Conservation (phyloP, 2,329 filamentous ascomycete species). For the Geosmithia flava region DNA sequence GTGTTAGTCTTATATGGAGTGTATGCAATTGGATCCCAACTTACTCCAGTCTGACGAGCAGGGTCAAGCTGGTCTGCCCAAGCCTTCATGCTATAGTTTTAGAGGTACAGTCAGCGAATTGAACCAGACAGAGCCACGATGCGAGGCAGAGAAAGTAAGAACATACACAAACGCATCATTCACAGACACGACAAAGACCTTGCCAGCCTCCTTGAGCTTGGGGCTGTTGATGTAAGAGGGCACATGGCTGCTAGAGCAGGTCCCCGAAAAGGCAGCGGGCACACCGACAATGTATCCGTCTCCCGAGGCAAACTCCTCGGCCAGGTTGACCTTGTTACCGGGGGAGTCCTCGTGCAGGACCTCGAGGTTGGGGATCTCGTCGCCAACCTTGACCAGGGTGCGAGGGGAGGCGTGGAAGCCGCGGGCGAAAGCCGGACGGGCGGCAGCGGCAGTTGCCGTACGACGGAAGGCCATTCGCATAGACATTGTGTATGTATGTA, state of each 20-base stretch:
- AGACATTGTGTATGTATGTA: slow-evolving; percentile 14
- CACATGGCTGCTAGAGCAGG: slow-evolving; percentile 55
- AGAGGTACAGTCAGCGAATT: not conserved
- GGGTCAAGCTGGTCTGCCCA: slow-evolving; percentile 75
- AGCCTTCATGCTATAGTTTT: slow-evolving; percentile 62
- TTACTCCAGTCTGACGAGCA: slow-evolving; percentile 59
- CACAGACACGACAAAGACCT: slow-evolving; percentile 82
- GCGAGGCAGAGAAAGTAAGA: not conserved
- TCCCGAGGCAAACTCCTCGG: slow-evolving; percentile 57
- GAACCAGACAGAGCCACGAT: too few relatives aligned
- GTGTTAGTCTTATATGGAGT: not conserved
- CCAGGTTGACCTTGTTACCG: slow-evolving; percentile 81
- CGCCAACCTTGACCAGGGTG: slow-evolving; percentile 61
- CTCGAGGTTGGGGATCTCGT: slow-evolving; percentile 64
- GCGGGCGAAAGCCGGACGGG: slow-evolving; percentile 14
- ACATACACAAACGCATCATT: slow-evolving; percentile 90
- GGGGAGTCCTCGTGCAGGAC: slow-evolving; percentile 77
- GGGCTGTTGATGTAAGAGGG: slow-evolving; percentile 77
- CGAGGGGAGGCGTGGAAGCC: slow-evolving; percentile 54
- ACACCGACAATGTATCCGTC: slow-evolving; percentile 79
- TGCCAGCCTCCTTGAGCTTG: slow-evolving; percentile 65
- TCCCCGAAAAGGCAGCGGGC: slow-evolving; percentile 60
- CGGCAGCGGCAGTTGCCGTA: slow-evolving; percentile 13
- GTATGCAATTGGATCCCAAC: slow-evolving; percentile 22
- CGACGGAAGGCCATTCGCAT: slow-evolving; percentile 22